Percentiles rank a stretch among this genome's conserved stretches.
phyloP scores from a whole-genome alignment of 2,329 filamentous ascomycete genomes.

The Aquanectria penicillioides region DNA sequence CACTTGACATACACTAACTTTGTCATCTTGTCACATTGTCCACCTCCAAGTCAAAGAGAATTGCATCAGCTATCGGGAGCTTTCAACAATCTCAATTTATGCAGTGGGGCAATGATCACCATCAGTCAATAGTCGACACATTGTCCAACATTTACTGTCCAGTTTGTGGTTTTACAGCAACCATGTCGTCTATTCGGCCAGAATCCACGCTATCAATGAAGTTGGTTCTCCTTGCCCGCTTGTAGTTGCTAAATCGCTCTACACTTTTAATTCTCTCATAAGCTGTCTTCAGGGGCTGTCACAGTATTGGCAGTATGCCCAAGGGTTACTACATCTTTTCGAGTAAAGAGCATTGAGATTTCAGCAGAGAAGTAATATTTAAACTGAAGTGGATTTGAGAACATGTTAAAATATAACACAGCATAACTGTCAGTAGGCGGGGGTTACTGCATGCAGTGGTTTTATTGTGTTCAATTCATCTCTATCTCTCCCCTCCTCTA shows the following conservation, averaged over 20 bases:
- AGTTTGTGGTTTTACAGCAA: background rate
- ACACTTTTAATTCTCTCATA: background rate
- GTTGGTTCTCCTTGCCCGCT: background rate
- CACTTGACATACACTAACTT: background rate
- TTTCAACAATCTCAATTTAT: background rate
- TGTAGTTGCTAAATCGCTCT: background rate
- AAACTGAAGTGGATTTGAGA: too few relatives aligned
- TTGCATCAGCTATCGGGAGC: background rate
- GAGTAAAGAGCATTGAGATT: background rate
- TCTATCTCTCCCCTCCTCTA: too few relatives aligned
- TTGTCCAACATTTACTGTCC: background rate
- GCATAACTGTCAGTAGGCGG: too few relatives aligned
- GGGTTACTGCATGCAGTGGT: too few relatives aligned
- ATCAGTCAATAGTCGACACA: background rate
- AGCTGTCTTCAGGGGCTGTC: background rate
- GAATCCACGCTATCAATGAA: slow-evolving; percentile 5
- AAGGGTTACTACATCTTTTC: background rate
- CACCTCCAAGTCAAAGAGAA: background rate
- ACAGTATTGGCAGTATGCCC: slow-evolving; percentile 4
- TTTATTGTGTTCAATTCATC: too few relatives aligned
- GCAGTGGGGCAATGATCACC: too few relatives aligned
- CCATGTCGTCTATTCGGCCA: background rate
- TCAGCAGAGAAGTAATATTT: background rate
- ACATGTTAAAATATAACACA: too few relatives aligned
- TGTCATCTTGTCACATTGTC: background rate